A percentile compares a stretch with the other conserved stretches of the same genome.
These are phyloP conservation scores for Sporothrix mexicana DNA, from an alignment of 2,329 filamentous ascomycete genomes.

Conservation along the genomic window DNA sequence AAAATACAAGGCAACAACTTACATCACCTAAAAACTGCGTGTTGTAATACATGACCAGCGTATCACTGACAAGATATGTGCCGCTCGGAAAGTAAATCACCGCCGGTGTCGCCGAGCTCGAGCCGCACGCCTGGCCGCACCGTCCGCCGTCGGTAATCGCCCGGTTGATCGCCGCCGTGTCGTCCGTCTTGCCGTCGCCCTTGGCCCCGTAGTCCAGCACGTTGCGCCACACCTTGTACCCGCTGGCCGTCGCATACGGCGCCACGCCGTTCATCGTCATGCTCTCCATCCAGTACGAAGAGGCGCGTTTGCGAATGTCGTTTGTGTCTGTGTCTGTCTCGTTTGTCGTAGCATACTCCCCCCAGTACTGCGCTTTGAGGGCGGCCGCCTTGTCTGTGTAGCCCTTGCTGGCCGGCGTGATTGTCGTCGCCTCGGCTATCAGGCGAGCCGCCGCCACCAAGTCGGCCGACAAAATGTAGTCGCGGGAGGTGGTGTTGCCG, in stretches of 20 bases:
- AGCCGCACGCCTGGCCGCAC: no score
- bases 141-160: constrained; percentile 58
- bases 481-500: no score
- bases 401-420: not conserved
- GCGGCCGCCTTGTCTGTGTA: not conserved
- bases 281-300: constrained; percentile 3
- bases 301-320: no score
- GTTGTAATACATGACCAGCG: constrained; percentile 36
- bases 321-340: no score
- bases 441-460: not conserved
- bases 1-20: no score
- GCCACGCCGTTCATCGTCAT: constrained; percentile 41
- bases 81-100: constrained; percentile 39
- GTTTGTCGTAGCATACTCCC: no score
- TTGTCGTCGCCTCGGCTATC: not conserved
- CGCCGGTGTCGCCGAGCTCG: constrained; percentile 33
- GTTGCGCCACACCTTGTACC: constrained; percentile 50
- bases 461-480: not conserved
- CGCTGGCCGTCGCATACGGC: constrained; percentile 44
- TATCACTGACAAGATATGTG: constrained; percentile 34
- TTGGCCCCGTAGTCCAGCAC: constrained; percentile 55
- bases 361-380: constrained; percentile 1
- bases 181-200: constrained; percentile 66
- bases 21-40: constrained; percentile 38
- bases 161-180: constrained; percentile 71